Percentiles rank a stretch among this genome's conserved stretches.
These are phyloP conservation scores for Podaxis pistillaris DNA, from an alignment of 768 basidiomycete genomes.

Conservation along the genomic window DNA sequence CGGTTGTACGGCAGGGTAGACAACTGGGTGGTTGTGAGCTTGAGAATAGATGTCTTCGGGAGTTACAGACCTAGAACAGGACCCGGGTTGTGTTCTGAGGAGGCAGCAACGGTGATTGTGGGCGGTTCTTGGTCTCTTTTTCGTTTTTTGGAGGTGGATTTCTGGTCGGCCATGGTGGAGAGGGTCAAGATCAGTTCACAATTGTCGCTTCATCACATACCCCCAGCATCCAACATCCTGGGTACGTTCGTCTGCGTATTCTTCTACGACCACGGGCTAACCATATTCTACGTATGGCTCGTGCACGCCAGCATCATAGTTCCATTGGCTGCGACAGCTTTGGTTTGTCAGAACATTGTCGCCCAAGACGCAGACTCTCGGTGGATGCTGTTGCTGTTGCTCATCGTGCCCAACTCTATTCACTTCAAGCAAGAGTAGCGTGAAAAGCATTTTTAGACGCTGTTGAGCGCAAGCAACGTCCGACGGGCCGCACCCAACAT, in stretches of 20 bases:
- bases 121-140: conserved; percentile 32
- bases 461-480: neutral
- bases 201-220: conserved; percentile 5
- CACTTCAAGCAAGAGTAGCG: conserved; percentile 1
- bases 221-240: neutral
- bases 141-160: conserved; percentile 40
- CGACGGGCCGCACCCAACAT: neutral
- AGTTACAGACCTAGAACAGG: conserved; percentile 36
- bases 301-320: neutral
- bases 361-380: neutral
- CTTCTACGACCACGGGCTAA: neutral
- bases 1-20: conserved; percentile 64
- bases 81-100: conserved; percentile 28
- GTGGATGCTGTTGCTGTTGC: conserved; percentile 7
- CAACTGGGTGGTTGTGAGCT: conserved; percentile 22
- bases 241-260: neutral
- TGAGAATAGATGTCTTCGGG: neutral
- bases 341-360: conserved; percentile 4
- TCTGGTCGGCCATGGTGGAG: conserved; percentile 31
- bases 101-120: conserved; percentile 29
- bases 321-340: neutral
- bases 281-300: neutral
- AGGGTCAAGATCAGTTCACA: conserved; percentile 9
- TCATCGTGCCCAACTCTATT: neutral
- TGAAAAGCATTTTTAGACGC: neutral